Evolutionary conservation across 1,284 basidiomycete species (phyloP).

Genomic region (Melampsora abietis-canadensis): DNA sequence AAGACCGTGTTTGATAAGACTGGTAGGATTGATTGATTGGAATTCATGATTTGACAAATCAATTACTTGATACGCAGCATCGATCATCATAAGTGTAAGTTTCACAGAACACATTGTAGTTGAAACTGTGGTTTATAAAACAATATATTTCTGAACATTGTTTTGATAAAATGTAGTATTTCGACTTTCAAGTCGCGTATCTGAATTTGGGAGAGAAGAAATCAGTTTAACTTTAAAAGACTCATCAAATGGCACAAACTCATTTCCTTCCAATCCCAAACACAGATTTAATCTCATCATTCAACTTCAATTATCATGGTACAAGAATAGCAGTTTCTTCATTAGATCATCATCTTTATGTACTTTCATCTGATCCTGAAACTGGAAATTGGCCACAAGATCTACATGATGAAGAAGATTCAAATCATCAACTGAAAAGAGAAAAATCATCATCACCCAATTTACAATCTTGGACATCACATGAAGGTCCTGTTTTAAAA

Average conservation of each 20-base stretch:
- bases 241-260: conserved; percentile 28
- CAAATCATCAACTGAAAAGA: conserved; percentile 59
- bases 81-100: too few species aligned
- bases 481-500: conserved; percentile 34
- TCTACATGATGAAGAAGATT: conserved; percentile 64
- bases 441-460: not conserved
- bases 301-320: conserved; percentile 84
- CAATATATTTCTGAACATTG: too few species aligned
- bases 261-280: conserved; percentile 51
- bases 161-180: too few species aligned
- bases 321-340: conserved; percentile 70
- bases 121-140: too few species aligned
- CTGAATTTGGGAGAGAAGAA: not conserved
- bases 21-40: not conserved
- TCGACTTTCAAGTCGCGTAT: too few species aligned
- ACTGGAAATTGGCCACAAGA: conserved; percentile 41
- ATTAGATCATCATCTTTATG: conserved; percentile 68
- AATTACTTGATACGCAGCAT: too few species aligned
- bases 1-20: conserved; percentile 8
- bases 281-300: conserved; percentile 73
- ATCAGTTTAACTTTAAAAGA: not conserved
- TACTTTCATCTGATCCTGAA: conserved; percentile 42
- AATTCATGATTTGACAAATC: too few species aligned
- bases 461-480: conserved; percentile 34
- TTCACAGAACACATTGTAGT: too few species aligned